phyloP scores from a whole-genome alignment of 2,329 filamentous ascomycete genomes.

The Meredithiella fracta region DNA sequence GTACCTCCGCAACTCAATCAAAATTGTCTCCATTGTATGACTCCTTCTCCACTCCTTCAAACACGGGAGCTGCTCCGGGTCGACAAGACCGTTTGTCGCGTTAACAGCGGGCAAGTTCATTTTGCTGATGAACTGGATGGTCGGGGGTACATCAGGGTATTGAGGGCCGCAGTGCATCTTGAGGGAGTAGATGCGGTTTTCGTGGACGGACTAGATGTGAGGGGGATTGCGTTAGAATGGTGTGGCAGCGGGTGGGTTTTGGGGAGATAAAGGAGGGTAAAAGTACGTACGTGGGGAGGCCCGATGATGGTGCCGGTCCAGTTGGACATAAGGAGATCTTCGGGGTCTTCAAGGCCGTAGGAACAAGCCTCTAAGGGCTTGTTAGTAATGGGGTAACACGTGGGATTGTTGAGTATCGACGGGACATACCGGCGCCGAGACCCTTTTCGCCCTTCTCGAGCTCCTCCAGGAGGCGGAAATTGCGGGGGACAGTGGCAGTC shows the following conservation, averaged over 20 bases:
- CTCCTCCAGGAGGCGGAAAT: conserved; percentile 93
- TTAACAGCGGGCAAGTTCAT: conserved; percentile 96
- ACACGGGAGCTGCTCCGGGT: conserved; percentile 68
- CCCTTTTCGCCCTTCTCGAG: conserved; percentile 98
- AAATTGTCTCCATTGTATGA: conserved; percentile 86
- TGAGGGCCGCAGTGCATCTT: conserved; percentile 86
- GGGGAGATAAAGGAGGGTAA: not conserved
- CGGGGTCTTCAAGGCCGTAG: conserved; percentile 83
- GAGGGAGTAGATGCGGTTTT: conserved; percentile 97
- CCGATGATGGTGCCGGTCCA: conserved; percentile 98
- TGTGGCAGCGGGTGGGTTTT: not conserved
- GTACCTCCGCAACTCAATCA: conserved; percentile 78
- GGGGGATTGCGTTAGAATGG: not conserved
- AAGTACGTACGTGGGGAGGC: conserved; percentile 66
- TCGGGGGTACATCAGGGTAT: conserved; percentile 79
- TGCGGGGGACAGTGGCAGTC: conserved; percentile 60
- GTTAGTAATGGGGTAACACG: not conserved
- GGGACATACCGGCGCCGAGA: conserved; percentile 63
- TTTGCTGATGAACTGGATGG: conserved; percentile 81
- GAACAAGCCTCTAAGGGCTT: conserved; percentile 70
- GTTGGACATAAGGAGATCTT: conserved; percentile 92
- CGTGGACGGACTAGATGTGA: conserved; percentile 60
- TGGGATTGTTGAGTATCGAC: too few species aligned
- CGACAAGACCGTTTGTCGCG: conserved; percentile 62
- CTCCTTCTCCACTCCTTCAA: conserved; percentile 81